Percentiles rank a stretch among this genome's conserved stretches.
Conservation (phyloP, 192 early-diverging fungal species). For the Oehlia diaphana region DNA sequence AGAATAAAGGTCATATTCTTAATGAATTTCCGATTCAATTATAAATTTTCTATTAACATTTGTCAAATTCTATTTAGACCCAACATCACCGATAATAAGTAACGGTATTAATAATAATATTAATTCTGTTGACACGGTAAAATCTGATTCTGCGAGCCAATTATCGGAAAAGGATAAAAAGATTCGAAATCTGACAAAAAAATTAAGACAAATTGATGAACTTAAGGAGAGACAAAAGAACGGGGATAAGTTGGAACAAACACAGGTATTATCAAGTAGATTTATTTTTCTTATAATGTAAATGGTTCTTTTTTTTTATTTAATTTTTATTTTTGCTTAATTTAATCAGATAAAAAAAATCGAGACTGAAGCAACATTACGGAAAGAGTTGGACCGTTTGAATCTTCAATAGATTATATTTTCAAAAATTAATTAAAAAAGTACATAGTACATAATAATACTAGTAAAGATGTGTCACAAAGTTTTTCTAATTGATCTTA, state of each 20-base stretch:
- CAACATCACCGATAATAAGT: neutral
- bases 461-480: neutral
- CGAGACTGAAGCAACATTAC: slow-evolving; percentile 55
- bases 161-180: slow-evolving; percentile 82
- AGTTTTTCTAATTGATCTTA: neutral
- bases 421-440: too few species aligned
- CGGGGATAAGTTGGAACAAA: slow-evolving; percentile 81
- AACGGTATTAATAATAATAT: slow-evolving; percentile 13
- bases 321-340: neutral
- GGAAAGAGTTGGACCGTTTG: slow-evolving; percentile 55
- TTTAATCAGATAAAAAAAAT: slow-evolving; percentile 58
- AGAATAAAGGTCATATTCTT: neutral
- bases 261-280: slow-evolving; percentile 55
- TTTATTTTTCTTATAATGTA: neutral
- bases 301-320: neutral
- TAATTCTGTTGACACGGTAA: slow-evolving; percentile 22
- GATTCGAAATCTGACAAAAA: slow-evolving; percentile 86
- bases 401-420: slow-evolving; percentile 21
- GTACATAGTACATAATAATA: neutral
- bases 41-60: neutral
- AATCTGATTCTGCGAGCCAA: slow-evolving; percentile 32
- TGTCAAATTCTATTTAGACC: neutral
- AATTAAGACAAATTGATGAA: slow-evolving; percentile 86
- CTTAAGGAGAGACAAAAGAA: slow-evolving; percentile 75
- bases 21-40: neutral